These are phyloP conservation scores for Diaporthe vexans DNA, from an alignment of 2,329 filamentous ascomycete species.

Conservation along the genomic window DNA sequence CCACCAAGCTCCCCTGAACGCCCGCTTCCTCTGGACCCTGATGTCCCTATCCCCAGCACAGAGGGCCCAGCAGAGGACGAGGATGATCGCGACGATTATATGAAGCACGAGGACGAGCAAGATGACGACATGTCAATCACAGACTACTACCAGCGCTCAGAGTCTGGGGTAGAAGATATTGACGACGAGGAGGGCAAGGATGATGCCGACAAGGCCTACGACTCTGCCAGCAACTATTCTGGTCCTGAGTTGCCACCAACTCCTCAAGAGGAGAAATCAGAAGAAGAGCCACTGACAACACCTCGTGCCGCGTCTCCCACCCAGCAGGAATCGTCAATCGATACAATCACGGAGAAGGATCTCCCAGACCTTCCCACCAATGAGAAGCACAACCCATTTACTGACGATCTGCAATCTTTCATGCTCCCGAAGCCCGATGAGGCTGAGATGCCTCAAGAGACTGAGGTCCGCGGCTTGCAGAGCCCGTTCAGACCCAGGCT, in stretches of 20 bases:
- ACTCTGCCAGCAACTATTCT: constrained; percentile 70
- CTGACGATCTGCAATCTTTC: constrained; percentile 60
- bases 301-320: constrained; percentile 62
- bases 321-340: constrained; percentile 46
- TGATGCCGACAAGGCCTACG: constrained; percentile 62
- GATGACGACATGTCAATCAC: constrained; percentile 76
- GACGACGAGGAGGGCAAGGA: constrained; percentile 47
- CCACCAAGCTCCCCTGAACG: constrained; percentile 70
- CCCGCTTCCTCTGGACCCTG: constrained; percentile 81
- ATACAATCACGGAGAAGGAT: constrained; percentile 44
- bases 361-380: constrained; percentile 53
- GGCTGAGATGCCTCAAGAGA: constrained; percentile 52
- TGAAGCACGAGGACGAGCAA: constrained; percentile 63
- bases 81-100: constrained; percentile 55
- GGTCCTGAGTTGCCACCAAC: constrained; percentile 55
- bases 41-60: constrained; percentile 89
- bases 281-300: constrained; percentile 65
- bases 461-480: constrained; percentile 54
- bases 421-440: constrained; percentile 61
- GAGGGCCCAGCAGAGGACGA: constrained; percentile 77
- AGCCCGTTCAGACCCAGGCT: constrained; percentile 64
- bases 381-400: constrained; percentile 53
- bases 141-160: constrained; percentile 73
- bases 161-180: constrained; percentile 53
- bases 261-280: constrained; percentile 45